Conservation (phyloP, 1,284 basidiomycete genomes). For the Ganoderma leucocontextum region DNA sequence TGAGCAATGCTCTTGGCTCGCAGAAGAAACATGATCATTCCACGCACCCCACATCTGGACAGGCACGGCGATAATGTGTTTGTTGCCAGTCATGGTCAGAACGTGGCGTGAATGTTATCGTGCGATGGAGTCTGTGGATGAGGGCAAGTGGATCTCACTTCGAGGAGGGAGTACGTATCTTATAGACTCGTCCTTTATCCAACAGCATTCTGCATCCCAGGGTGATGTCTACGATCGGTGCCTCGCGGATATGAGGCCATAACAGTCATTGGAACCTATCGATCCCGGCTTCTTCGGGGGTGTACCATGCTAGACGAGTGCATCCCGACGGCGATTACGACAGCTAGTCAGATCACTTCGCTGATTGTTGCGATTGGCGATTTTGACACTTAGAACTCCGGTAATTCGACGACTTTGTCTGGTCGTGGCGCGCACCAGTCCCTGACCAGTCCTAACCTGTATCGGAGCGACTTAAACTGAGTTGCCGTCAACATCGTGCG, state of each 20-base stretch:
- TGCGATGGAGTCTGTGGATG: background rate
- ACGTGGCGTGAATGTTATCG: background rate
- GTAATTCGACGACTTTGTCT: background rate
- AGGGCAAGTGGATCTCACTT: background rate
- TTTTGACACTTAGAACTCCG: background rate
- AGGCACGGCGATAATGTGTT: conserved; percentile 1
- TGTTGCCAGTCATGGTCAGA: background rate
- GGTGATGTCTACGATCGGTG: background rate
- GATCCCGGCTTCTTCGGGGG: background rate
- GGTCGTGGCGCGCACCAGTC: background rate
- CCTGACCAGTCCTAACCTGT: background rate
- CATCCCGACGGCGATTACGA: background rate
- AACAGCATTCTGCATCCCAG: background rate
- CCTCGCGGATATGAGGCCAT: background rate
- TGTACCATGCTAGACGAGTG: no score
- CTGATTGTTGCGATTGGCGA: background rate
- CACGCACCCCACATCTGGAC: conserved; percentile 3
- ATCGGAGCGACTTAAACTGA: background rate
- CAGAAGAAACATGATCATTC: background rate
- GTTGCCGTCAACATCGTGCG: background rate
- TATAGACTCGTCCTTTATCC: background rate
- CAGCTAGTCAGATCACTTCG: background rate
- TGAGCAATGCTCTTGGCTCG: background rate
- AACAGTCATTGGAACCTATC: background rate
- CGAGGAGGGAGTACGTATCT: background rate